Percentiles rank a stretch among this genome's conserved stretches.
phyloP scores from a whole-genome alignment of 179 eudicot genomes.

The Gypsophila paniculata region DNA sequence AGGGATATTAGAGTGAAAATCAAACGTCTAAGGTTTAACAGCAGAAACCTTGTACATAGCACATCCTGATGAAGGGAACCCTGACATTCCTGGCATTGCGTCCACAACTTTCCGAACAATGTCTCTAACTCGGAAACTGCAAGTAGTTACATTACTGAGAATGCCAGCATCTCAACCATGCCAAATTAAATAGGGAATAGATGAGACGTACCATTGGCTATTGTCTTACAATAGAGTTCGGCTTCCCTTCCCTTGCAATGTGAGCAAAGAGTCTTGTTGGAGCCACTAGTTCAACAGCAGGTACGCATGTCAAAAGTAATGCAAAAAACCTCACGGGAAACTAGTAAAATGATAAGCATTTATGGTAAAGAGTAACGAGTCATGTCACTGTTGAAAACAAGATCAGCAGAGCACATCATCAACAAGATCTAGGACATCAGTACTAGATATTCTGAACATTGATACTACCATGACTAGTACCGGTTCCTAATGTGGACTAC shows the following conservation, averaged over 20 bases:
- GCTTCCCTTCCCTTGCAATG: slow-evolving; percentile 99
- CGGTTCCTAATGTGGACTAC: no score
- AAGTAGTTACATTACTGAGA: slow-evolving; percentile 20
- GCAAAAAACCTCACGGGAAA: neutral
- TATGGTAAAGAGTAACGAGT: slow-evolving; percentile 4
- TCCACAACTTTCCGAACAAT: slow-evolving; percentile 94
- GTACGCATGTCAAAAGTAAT: slow-evolving; percentile 7
- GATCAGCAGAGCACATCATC: neutral
- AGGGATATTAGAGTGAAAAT: neutral
- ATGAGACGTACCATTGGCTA: slow-evolving; percentile 59
- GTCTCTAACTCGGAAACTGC: slow-evolving; percentile 86
- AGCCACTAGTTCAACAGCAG: slow-evolving; percentile 41
- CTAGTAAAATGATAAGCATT: neutral
- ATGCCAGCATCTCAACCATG: neutral
- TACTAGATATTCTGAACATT: no score
- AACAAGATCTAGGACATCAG: no score
- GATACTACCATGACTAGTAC: no score
- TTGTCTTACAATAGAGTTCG: slow-evolving; percentile 88
- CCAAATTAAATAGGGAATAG: slow-evolving; percentile 17
- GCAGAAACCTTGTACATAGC: slow-evolving; percentile 80
- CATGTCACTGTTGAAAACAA: neutral
- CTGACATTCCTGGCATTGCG: slow-evolving; percentile 99
- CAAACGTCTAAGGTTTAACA: neutral
- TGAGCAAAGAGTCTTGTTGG: slow-evolving; percentile 69
- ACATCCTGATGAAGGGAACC: slow-evolving; percentile 99